These are phyloP conservation scores for Austroboletus niveus DNA, from an alignment of 1,284 basidiomycete genomes.

Conservation along the genomic window DNA sequence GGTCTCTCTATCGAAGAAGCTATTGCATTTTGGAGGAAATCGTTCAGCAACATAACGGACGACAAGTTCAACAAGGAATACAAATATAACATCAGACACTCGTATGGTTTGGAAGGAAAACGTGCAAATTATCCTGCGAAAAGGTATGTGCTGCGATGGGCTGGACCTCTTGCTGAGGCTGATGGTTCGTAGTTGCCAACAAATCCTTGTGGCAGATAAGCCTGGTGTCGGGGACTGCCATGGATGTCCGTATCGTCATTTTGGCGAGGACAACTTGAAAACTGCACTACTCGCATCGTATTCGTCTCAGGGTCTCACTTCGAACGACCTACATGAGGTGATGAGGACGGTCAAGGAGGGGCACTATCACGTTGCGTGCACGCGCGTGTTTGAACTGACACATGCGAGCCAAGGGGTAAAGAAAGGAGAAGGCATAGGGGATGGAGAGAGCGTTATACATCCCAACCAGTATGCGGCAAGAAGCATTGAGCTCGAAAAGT, in stretches of 20 bases:
- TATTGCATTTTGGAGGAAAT: conserved; percentile 89
- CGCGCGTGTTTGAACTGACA: conserved; percentile 94
- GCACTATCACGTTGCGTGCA: conserved; percentile 97
- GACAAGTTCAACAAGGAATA: conserved; percentile 99
- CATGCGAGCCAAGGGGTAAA: conserved; percentile 73
- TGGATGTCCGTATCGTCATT: conserved; percentile 96
- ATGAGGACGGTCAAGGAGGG: conserved; percentile 76
- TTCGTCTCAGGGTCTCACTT: conserved; percentile 59
- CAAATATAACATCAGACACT: conserved; percentile 96
- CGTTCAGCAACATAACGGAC: conserved; percentile 79
- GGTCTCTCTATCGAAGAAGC: conserved; percentile 96
- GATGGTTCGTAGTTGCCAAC: conserved; percentile 71
- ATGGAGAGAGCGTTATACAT: conserved; percentile 89
- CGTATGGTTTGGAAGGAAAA: conserved; percentile 92
- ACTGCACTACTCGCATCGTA: conserved; percentile 77
- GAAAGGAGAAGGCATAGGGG: conserved; percentile 88
- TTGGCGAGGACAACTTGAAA: conserved; percentile 82
- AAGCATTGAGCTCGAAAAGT: conserved; percentile 65
- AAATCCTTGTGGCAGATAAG: conserved; percentile 80
- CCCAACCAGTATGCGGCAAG: conserved; percentile 84
- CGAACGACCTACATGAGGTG: conserved; percentile 83
- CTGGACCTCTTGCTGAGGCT: neutral
- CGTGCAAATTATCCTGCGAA: conserved; percentile 94
- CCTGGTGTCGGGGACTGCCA: conserved; percentile 76
- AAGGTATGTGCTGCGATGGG: conserved; percentile 49